These are phyloP conservation scores for Pseudonectria foliicola DNA, from an alignment of 2,329 filamentous ascomycete genomes.

Conservation along the genomic window DNA sequence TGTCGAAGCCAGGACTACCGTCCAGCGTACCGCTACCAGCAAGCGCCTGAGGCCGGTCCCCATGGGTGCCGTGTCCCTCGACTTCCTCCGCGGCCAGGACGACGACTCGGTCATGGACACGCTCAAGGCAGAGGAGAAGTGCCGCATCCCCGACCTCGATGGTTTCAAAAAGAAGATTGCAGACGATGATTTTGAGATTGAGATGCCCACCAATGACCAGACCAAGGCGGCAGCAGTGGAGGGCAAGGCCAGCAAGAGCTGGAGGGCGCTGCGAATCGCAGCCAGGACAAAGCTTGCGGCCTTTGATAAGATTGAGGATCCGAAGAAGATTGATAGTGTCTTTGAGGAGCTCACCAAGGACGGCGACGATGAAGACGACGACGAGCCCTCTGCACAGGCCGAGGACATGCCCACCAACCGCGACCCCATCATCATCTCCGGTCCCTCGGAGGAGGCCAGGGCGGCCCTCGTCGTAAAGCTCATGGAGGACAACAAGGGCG, in stretches of 20 bases:
- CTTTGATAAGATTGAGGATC: constrained; percentile 84
- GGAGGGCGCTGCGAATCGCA: constrained; percentile 79
- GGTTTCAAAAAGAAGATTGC: constrained; percentile 67
- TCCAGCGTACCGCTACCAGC: constrained; percentile 59
- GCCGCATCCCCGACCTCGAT: constrained; percentile 61
- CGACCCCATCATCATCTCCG: constrained; percentile 59
- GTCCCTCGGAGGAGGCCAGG: constrained; percentile 55
- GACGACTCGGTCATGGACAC: constrained; percentile 55
- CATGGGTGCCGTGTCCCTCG: constrained; percentile 66
- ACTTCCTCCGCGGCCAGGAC: constrained; percentile 66
- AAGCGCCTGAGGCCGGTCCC: constrained; percentile 63
- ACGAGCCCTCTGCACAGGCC: constrained; percentile 24
- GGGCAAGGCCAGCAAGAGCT: constrained; percentile 79
- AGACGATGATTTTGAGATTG: constrained; percentile 77
- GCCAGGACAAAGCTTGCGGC: constrained; percentile 64
- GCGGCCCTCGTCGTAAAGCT: constrained; percentile 57
- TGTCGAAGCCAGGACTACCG: constrained; percentile 58
- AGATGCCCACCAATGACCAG: constrained; percentile 63
- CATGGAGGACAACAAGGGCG: constrained; percentile 54
- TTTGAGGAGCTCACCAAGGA: constrained; percentile 43
- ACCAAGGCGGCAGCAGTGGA: constrained; percentile 52
- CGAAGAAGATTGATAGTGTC: constrained; percentile 58
- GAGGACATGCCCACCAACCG: constrained; percentile 40
- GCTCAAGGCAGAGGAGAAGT: constrained; percentile 60
- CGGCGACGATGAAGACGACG: constrained; percentile 29